These are phyloP conservation scores for Brassica carinata DNA, from an alignment of 345 rosid genomes.

Conservation along the genomic window DNA sequence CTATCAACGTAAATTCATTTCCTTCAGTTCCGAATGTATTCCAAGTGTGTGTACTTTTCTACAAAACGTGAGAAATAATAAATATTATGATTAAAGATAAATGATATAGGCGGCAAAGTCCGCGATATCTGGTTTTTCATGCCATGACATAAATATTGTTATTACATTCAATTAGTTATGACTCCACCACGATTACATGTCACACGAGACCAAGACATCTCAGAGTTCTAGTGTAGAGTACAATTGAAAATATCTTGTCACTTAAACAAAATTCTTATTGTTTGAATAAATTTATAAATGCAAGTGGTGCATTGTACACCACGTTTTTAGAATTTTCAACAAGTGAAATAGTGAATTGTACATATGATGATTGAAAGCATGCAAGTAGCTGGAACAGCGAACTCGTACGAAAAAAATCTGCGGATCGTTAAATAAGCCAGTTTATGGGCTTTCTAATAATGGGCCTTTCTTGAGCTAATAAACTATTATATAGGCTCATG, in stretches of 20 bases:
- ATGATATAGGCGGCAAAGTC: background rate
- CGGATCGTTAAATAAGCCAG: background rate
- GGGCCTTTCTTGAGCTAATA: background rate
- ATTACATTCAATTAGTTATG: background rate
- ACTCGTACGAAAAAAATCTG: background rate
- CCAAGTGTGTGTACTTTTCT: background rate
- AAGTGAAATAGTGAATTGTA: background rate
- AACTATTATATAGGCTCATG: background rate
- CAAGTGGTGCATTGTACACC: background rate
- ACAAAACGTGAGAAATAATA: background rate
- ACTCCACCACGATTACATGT: slow-evolving; percentile 12
- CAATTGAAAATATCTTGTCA: background rate
- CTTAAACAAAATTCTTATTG: background rate
- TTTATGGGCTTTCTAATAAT: background rate
- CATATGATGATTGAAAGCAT: background rate
- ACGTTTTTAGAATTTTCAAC: background rate
- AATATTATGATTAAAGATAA: background rate
- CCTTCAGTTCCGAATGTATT: background rate
- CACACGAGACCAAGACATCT: background rate
- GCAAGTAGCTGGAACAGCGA: background rate
- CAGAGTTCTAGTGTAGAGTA: background rate
- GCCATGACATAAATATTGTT: background rate
- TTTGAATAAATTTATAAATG: background rate
- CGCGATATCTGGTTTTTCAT: slow-evolving; percentile 12
- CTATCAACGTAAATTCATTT: background rate